Base-by-base conservation (phyloP, 345 rosid genomes). In the Lumnitzera littorea region DNA sequence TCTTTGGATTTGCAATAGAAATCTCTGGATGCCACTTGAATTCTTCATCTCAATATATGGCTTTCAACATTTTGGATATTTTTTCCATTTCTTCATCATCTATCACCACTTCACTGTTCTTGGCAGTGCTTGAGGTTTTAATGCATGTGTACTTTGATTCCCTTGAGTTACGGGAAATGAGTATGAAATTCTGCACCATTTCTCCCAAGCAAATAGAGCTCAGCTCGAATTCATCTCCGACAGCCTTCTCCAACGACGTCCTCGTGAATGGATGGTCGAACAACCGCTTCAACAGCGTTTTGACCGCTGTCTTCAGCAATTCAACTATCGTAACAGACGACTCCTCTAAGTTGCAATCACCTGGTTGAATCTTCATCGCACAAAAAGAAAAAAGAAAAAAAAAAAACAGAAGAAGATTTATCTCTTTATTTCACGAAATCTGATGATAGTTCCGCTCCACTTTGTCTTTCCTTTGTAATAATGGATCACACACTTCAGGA, bases 351-450 rank as follows among this genome's bases (percentile, higher is more conserved):
- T 66, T 65, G 41, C 65, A 76, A 62, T 86, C 84, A 51, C 88
- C 69, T 57, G 98, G 98, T 69, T 84, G 98, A 62, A 91, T 80
- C 87, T 82, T 91, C 96, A 78, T 78, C 13, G 75, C 74, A 41
- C 64, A 80, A 5, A 53, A 87, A n/a, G 13, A 57, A 61, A 48
- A 67, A 57, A 56, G 7, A n/a, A 20, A 20, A 20, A 20, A 20
- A 20, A 20, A 20, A 20, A 20, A 20, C 20, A 20, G 20, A 20
- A 20, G 20, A 20, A 20, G 47, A 47, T 51, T 12, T 46, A 47
- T 24, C 57, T 58, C n/a, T 50, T n/a, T 67, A 20, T 55, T 55
- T 36, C 66, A 29, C 58, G 7, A 36, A 36, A 5, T 36, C 43
- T 9, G 43, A 36, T 36, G 10, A 36, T 36, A 36, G 43, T 36